Conservation (phyloP, 1,139 yeast genomes). For the Suhomyces atakaporum region DNA sequence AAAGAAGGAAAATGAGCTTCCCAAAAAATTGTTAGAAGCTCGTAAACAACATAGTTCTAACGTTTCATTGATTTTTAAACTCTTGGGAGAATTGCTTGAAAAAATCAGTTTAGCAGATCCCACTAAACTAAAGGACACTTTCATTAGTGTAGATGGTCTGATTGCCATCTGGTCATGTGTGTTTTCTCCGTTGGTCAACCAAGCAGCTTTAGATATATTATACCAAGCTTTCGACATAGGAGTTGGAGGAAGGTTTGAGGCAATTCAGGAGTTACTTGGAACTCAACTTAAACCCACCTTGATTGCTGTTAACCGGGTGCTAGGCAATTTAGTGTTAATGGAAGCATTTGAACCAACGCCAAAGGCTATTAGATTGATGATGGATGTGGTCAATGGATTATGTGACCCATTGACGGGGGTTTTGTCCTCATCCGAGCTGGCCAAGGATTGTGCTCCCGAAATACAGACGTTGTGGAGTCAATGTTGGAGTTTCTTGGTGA, state of each 20-base stretch:
- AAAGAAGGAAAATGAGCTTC: conserved; percentile 24
- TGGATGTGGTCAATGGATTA: conserved; percentile 69
- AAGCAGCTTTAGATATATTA: conserved; percentile 69
- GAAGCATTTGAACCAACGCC: conserved; percentile 74
- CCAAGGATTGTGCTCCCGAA: conserved; percentile 10
- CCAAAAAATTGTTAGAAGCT: conserved; percentile 27
- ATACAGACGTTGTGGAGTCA: conserved; percentile 58
- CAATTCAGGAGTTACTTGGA: conserved; percentile 56
- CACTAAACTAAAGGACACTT: conserved; percentile 37
- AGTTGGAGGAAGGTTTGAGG: conserved; percentile 66
- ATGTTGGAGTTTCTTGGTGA: conserved; percentile 70
- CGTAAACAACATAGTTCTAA: conserved; percentile 36
- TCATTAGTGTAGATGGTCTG: conserved; percentile 29
- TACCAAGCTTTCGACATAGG: conserved; percentile 71
- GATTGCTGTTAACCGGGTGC: conserved; percentile 48
- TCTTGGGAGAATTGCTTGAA: conserved; percentile 31
- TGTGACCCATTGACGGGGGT: conserved; percentile 67
- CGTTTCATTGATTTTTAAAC: conserved; percentile 24
- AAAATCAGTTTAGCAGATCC: conserved; percentile 46
- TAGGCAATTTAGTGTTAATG: conserved; percentile 47
- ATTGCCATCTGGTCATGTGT: conserved; percentile 70
- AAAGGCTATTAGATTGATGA: conserved; percentile 68
- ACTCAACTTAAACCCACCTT: conserved; percentile 47
- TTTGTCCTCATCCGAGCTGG: conserved; percentile 19
- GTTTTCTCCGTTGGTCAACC: conserved; percentile 61